phyloP scores from a whole-genome alignment of 176 grass and related monocot species.

The Secale cereale region DNA sequence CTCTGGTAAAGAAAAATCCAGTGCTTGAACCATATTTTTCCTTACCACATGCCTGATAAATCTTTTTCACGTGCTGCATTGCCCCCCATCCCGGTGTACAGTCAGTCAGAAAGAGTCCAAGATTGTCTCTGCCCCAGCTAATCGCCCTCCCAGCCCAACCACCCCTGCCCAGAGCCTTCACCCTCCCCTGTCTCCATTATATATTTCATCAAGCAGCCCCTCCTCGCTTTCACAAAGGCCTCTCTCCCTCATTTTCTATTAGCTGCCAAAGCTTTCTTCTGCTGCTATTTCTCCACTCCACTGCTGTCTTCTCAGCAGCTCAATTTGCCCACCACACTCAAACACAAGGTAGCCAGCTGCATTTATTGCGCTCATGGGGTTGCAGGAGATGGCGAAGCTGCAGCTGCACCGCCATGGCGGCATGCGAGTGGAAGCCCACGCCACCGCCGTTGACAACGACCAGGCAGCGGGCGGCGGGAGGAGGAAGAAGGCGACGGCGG shows the following conservation, averaged over 20 bases:
- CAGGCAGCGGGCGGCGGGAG: not conserved
- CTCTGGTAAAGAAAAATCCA: not conserved
- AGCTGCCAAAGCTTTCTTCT: not conserved
- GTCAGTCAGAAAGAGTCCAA: not conserved
- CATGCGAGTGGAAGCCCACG: not conserved
- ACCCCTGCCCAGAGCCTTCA: slow-evolving; percentile 1
- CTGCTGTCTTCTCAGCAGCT: not conserved
- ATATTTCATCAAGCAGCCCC: not conserved
- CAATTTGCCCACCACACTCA: not conserved
- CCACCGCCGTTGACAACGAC: not conserved
- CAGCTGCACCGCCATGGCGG: not conserved
- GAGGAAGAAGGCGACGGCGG: not conserved
- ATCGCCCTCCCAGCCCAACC: not conserved
- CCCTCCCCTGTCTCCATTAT: not conserved
- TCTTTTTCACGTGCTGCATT: not conserved
- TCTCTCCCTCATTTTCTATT: not conserved
- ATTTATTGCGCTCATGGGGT: not conserved
- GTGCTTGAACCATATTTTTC: not conserved
- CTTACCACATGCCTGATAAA: not conserved
- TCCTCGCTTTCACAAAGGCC: not conserved
- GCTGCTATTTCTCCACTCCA: not conserved
- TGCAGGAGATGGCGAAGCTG: slow-evolving; percentile 25
- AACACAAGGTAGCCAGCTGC: not conserved
- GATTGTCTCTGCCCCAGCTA: not conserved
- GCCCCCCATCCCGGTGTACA: not conserved